Conservation (phyloP, 768 basidiomycete genomes). For the Boletus sp. region DNA sequence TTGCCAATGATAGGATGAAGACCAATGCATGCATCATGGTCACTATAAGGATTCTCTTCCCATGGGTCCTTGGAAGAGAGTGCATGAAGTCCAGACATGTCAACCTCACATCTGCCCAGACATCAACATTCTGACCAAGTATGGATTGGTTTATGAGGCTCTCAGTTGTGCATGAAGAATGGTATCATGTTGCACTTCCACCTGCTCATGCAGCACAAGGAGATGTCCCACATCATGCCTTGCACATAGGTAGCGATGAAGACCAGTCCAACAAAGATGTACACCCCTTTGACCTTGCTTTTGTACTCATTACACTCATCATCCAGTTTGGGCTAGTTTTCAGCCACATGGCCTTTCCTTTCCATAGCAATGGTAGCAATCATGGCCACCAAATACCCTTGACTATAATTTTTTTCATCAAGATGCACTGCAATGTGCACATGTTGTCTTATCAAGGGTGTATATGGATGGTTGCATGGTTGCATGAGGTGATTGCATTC, state of each 20-base stretch:
- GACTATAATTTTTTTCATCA: slow-evolving; percentile 75
- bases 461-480: slow-evolving; percentile 28
- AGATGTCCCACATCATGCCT: slow-evolving; percentile 38
- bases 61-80: too few species aligned
- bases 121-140: slow-evolving; percentile 68
- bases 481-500: neutral
- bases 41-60: too few species aligned
- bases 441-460: slow-evolving; percentile 94
- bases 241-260: slow-evolving; percentile 35
- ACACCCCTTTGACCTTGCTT: slow-evolving; percentile 10
- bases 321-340: slow-evolving; percentile 31
- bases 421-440: slow-evolving; percentile 89
- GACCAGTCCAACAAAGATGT: slow-evolving; percentile 61
- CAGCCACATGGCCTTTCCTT: slow-evolving; percentile 74
- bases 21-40: too few species aligned
- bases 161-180: slow-evolving; percentile 71
- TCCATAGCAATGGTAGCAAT: slow-evolving; percentile 89
- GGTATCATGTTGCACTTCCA: slow-evolving; percentile 71
- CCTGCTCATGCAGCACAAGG: slow-evolving; percentile 63
- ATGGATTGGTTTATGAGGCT: slow-evolving; percentile 72
- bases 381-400: slow-evolving; percentile 89
- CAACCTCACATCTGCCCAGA: slow-evolving; percentile 42
- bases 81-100: too few species aligned
- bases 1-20: too few species aligned
- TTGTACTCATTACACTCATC: neutral